A percentile compares a stretch with the other conserved stretches of the same genome.
Conservation (phyloP, 768 basidiomycete species). For the Mycena filopes region DNA sequence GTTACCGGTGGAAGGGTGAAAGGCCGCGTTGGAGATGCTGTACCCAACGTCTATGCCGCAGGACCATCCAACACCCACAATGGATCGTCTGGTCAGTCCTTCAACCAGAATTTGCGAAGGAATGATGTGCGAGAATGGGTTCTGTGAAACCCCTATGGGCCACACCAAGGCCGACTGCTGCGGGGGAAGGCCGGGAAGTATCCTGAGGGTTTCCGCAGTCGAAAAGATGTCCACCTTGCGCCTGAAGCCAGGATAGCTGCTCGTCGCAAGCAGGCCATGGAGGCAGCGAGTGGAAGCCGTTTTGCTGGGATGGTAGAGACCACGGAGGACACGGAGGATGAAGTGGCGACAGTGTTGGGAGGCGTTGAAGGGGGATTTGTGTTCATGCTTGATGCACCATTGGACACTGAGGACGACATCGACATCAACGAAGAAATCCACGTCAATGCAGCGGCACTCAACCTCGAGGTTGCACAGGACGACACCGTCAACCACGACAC, state of each 20-base stretch:
- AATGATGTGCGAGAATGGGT: constrained; percentile 25
- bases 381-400: not conserved
- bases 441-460: not conserved
- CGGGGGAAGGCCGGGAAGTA: constrained; percentile 44
- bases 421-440: constrained; percentile 9
- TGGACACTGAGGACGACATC: constrained; percentile 8
- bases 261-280: not conserved
- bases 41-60: not conserved
- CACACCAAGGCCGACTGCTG: constrained; percentile 39
- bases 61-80: constrained; percentile 8
- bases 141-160: constrained; percentile 35
- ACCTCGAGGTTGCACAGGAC: not conserved
- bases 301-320: constrained; percentile 19
- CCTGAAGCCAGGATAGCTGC: constrained; percentile 19
- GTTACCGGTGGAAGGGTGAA: not conserved
- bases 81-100: constrained; percentile 21
- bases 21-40: not conserved
- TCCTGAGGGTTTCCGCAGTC: constrained; percentile 17
- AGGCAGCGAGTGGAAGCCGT: not conserved
- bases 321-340: constrained; percentile 19
- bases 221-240: constrained; percentile 19
- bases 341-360: not conserved
- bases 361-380: not conserved
- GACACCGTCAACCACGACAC: constrained; percentile 24
- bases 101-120: not conserved